Evolutionary conservation across 192 early-diverging fungal genomes (phyloP).

Genomic region (Coemansia sp.): DNA sequence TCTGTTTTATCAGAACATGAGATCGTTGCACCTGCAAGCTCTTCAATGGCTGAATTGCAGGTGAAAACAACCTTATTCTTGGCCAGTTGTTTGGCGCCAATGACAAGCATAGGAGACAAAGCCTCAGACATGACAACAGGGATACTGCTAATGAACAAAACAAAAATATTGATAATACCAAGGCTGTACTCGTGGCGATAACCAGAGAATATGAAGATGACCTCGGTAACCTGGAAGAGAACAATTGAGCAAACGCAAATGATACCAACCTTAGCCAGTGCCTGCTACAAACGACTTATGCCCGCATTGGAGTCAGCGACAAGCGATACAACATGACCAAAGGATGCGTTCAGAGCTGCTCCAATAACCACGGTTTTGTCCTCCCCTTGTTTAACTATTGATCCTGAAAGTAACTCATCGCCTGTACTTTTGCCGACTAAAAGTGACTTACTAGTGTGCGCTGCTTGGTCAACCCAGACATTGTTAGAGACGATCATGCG

Average conservation of each 20-base stretch:
- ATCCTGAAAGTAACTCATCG: constrained; percentile 76
- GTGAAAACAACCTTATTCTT: constrained; percentile 81
- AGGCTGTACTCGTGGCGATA: constrained; percentile 67
- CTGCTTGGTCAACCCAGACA: constrained; percentile 69
- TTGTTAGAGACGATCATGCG: constrained; percentile 71
- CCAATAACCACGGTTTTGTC: constrained; percentile 74
- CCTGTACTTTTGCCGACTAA: constrained; percentile 66
- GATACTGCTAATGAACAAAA: constrained; percentile 77
- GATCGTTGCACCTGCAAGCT: constrained; percentile 74
- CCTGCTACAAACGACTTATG: constrained; percentile 70
- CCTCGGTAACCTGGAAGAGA: constrained; percentile 66
- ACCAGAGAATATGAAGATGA: constrained; percentile 68
- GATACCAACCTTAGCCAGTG: constrained; percentile 72
- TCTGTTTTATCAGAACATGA: constrained; percentile 95
- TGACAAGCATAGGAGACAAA: constrained; percentile 71
- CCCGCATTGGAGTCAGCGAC: constrained; percentile 69
- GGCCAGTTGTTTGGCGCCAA: constrained; percentile 78
- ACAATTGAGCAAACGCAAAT: constrained; percentile 71
- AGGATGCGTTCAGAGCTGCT: constrained; percentile 80
- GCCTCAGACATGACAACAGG: constrained; percentile 81
- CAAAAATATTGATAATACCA: constrained; percentile 75
- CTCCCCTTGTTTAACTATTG: constrained; percentile 76
- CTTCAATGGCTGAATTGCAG: constrained; percentile 77
- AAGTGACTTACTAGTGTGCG: constrained; percentile 72
- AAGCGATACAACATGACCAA: constrained; percentile 77